Conservation (phyloP, 1,284 basidiomycete species). For the Tremellales sp. region DNA sequence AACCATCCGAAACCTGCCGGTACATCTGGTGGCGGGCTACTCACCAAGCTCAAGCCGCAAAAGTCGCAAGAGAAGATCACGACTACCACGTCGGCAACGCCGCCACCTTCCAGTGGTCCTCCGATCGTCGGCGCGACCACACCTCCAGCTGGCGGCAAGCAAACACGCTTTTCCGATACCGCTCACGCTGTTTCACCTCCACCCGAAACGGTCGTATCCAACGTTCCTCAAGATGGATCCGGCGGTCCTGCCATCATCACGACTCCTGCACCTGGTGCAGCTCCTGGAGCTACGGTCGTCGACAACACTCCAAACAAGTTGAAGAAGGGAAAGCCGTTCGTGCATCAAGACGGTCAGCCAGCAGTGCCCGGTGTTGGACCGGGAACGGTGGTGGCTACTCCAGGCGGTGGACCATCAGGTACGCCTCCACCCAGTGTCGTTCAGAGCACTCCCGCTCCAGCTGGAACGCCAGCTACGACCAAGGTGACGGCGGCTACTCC, state of each 20-base stretch:
- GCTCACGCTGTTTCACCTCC: conserved; percentile 8
- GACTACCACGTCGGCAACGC: conserved; percentile 1
- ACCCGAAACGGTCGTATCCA: conserved; percentile 2
- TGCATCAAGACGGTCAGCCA: neutral
- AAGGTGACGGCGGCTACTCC: conserved; percentile 1
- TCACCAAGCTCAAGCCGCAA: conserved; percentile 15
- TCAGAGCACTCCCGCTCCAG: conserved; percentile 8
- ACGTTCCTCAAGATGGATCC: neutral
- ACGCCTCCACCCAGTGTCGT: conserved; percentile 3
- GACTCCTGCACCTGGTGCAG: neutral
- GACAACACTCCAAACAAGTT: conserved; percentile 10
- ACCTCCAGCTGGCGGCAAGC: conserved; percentile 11
- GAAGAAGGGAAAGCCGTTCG: conserved; percentile 14
- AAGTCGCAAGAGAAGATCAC: conserved; percentile 19
- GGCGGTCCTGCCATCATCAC: neutral
- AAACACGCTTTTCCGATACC: conserved; percentile 31
- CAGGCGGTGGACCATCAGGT: neutral
- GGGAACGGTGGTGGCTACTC: neutral
- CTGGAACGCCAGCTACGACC: neutral
- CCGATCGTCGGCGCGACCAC: conserved; percentile 8
- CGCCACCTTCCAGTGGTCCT: conserved; percentile 4
- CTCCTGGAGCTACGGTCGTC: neutral
- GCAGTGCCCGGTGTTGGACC: neutral
- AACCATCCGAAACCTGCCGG: conserved; percentile 1
- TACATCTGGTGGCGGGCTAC: conserved; percentile 10